Conservation (phyloP, 1,284 basidiomycete genomes). For the Waitea zeae region DNA sequence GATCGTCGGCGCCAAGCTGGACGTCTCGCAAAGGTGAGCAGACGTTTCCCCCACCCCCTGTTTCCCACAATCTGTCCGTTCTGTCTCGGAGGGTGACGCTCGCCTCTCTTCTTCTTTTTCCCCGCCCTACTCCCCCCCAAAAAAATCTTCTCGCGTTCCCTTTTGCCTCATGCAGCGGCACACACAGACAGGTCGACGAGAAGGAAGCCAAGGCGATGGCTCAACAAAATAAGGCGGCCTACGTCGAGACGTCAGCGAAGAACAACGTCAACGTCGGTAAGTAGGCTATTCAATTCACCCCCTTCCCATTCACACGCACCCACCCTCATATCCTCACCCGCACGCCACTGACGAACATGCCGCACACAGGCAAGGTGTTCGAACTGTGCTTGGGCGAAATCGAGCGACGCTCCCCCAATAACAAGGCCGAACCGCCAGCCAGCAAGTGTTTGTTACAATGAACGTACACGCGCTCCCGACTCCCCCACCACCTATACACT, state of each 20-base stretch:
- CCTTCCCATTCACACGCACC: not conserved
- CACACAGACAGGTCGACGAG: conserved; percentile 57
- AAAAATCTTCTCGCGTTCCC: too few relatives aligned
- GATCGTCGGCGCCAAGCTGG: conserved; percentile 90
- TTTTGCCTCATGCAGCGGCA: too few relatives aligned
- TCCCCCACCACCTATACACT: too few relatives aligned
- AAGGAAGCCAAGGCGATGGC: conserved; percentile 70
- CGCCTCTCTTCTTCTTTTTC: conserved; percentile 2
- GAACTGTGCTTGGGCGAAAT: conserved; percentile 81
- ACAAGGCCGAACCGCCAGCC: conserved; percentile 39
- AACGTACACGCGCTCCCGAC: too few relatives aligned
- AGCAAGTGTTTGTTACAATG: too few relatives aligned
- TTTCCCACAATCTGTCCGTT: not conserved
- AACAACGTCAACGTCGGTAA: conserved; percentile 78
- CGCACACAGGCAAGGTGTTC: conserved; percentile 70
- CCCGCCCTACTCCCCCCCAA: conserved; percentile 12
- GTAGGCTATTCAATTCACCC: conserved; percentile 17
- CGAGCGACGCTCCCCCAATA: conserved; percentile 49
- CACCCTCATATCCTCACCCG: conserved; percentile 7
- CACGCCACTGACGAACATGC: too few relatives aligned
- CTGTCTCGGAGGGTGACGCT: not conserved
- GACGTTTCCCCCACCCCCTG: conserved; percentile 5
- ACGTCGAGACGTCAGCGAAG: conserved; percentile 83
- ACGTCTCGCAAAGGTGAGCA: conserved; percentile 63
- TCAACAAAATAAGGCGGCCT: conserved; percentile 55